Evolutionary conservation across 2,329 filamentous ascomycete genomes (phyloP).

Genomic region (Ambrosiella beaveri): DNA sequence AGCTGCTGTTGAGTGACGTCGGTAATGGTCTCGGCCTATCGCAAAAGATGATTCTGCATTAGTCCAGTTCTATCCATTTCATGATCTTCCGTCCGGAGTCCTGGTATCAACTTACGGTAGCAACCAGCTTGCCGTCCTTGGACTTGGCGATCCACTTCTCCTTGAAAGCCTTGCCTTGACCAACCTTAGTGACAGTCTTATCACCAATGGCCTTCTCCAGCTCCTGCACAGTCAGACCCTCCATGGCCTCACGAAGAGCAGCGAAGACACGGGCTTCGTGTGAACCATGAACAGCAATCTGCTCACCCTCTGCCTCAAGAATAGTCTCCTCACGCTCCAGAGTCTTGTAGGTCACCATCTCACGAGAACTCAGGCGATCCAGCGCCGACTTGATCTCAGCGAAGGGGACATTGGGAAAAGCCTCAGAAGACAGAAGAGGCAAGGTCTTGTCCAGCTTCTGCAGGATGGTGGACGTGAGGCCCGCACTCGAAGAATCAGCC

Average conservation of each 20-base stretch:
- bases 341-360: slow-evolving; percentile 75
- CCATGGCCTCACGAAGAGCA: slow-evolving; percentile 51
- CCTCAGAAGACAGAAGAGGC: slow-evolving; percentile 49
- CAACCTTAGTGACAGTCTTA: slow-evolving; percentile 60
- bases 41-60: background rate
- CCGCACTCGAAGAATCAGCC: slow-evolving; percentile 26
- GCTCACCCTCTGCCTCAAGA: slow-evolving; percentile 57
- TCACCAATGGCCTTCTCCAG: slow-evolving; percentile 53
- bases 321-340: slow-evolving; percentile 61
- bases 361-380: slow-evolving; percentile 67
- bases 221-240: slow-evolving; percentile 66
- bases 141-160: slow-evolving; percentile 53
- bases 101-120: slow-evolving; percentile 25
- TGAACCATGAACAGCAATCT: slow-evolving; percentile 57
- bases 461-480: slow-evolving; percentile 49
- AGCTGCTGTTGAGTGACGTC: slow-evolving; percentile 67
- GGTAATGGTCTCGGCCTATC: slow-evolving; percentile 51
- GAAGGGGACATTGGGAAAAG: slow-evolving; percentile 50
- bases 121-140: slow-evolving; percentile 37
- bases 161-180: slow-evolving; percentile 89
- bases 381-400: slow-evolving; percentile 68
- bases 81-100: background rate
- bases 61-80: background rate
- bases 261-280: slow-evolving; percentile 73
- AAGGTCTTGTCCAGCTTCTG: slow-evolving; percentile 45